Evolutionary conservation across 139 green algal genomes (phyloP).

Genomic region (Closterium sp.): DNA sequence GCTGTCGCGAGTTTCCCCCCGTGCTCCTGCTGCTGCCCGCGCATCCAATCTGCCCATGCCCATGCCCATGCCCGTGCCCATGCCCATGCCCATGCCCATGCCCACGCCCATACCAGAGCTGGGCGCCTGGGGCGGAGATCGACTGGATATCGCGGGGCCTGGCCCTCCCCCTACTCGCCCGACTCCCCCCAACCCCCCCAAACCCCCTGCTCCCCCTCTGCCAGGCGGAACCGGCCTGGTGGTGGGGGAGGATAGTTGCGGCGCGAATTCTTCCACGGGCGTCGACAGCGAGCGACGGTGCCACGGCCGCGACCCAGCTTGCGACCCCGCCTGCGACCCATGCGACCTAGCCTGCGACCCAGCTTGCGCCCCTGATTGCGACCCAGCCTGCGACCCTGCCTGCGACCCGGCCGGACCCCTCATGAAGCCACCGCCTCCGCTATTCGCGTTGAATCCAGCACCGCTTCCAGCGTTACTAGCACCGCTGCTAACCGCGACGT

Average conservation of each 20-base stretch:
- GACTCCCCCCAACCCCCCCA: no score
- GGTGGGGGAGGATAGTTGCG: background rate
- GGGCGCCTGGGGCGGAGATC: background rate
- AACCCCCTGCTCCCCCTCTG: background rate
- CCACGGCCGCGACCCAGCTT: background rate
- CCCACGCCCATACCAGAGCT: background rate
- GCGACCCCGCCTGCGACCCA: no score
- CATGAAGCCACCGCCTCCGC: background rate
- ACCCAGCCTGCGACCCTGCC: no score
- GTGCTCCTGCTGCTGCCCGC: background rate
- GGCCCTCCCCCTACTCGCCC: background rate
- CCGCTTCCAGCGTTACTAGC: background rate
- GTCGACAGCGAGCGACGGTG: background rate
- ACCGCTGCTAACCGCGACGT: background rate
- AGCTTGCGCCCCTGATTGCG: no score
- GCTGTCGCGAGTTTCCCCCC: background rate
- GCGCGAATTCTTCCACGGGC: background rate
- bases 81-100: background rate
- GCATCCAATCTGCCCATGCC: background rate
- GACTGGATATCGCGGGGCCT: background rate
- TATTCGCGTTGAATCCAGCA: background rate
- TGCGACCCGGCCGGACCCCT: background rate
- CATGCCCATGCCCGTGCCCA: background rate
- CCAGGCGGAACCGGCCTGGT: background rate
- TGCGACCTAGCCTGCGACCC: no score